Evolutionary conservation across 208 protist genomes (phyloP), one percentile per base, ranked within the genome.

Genomic region (Trypanosoma rangeli): DNA sequence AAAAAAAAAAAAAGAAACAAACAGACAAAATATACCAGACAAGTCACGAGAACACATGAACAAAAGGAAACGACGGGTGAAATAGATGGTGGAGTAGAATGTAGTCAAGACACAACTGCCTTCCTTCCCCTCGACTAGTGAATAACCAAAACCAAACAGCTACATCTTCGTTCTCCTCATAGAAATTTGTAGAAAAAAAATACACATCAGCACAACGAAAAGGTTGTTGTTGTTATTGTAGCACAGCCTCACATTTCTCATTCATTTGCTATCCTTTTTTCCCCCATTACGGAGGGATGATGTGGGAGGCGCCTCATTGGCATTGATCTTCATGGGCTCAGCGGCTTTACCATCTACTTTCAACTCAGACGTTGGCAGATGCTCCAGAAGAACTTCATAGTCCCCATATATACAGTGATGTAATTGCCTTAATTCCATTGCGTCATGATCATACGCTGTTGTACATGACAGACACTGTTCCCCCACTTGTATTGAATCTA

Each of bases 401-500:
- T 50, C 46, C 46, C 20, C 46, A n/a, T 9, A 37, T 7, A 37
- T 37, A 37, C 2, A 37, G 33, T 37, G 33, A 37, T 37, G 33
- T 7, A 37, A 37, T 37, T 37, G 33, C 33, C 7, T 37, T 37
- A 37, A 37, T 2, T 37, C 33, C 33, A 37, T 37, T 37, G 33
- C 33, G 33, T 37, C 33, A 37, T 37, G 33, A 46, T 46, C 42
- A 46, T 10, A 46, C 42, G 15, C 42, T 1, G 42, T 46, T 9
- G 42, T 18, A 37, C 33, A 9, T 37, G 33, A 37, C 4, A 37
- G 33, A 7, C 33, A 2, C 7, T 37, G 33, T 53, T 64, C 42
- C 60, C 54, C 49, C 3, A 31, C 18, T 29, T 20, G 4, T 18
- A 28, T 46, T 44, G 46, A 66, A 53, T 70, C 63, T 46, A n/a